Conservation (phyloP, 352 stramenopile species). For the Globisporangium solare region DNA sequence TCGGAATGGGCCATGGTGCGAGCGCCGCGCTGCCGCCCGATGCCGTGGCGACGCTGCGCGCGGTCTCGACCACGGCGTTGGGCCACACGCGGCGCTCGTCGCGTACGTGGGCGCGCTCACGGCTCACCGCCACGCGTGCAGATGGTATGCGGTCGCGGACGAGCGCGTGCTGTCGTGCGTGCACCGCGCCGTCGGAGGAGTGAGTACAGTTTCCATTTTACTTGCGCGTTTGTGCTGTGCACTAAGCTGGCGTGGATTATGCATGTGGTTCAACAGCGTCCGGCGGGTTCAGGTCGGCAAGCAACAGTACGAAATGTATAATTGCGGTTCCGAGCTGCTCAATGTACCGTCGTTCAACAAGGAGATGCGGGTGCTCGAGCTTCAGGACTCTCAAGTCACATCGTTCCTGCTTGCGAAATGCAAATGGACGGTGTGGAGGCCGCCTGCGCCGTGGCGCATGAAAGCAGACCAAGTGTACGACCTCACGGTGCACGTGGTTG, state of each 20-base stretch:
- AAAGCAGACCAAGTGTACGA: conserved; percentile 69
- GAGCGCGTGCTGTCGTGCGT: conserved; percentile 45
- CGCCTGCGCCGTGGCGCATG: conserved; percentile 53
- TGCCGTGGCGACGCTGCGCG: conserved; percentile 18
- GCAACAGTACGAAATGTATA: conserved; percentile 48
- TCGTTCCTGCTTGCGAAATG: conserved; percentile 37
- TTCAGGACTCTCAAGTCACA: conserved; percentile 24
- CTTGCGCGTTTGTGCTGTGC: neutral
- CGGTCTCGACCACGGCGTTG: conserved; percentile 17
- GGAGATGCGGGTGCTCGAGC: conserved; percentile 20
- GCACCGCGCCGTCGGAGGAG: conserved; percentile 46
- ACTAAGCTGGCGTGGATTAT: neutral
- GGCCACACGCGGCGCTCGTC: conserved; percentile 25
- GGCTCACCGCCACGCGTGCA: conserved; percentile 29
- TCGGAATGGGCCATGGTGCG: conserved; percentile 42
- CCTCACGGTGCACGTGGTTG: conserved; percentile 36
- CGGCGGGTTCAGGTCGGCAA: conserved; percentile 44
- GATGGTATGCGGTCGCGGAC: conserved; percentile 48
- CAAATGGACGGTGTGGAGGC: conserved; percentile 52
- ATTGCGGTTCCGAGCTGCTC: conserved; percentile 42
- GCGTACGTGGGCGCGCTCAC: conserved; percentile 30
- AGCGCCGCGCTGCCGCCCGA: conserved; percentile 31
- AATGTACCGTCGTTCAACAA: conserved; percentile 40
- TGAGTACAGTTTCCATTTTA: conserved; percentile 14
- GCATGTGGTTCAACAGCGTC: conserved; percentile 26